Evolutionary conservation across 352 stramenopile species (phyloP).

Genomic region (Phytophthora hybrid): DNA sequence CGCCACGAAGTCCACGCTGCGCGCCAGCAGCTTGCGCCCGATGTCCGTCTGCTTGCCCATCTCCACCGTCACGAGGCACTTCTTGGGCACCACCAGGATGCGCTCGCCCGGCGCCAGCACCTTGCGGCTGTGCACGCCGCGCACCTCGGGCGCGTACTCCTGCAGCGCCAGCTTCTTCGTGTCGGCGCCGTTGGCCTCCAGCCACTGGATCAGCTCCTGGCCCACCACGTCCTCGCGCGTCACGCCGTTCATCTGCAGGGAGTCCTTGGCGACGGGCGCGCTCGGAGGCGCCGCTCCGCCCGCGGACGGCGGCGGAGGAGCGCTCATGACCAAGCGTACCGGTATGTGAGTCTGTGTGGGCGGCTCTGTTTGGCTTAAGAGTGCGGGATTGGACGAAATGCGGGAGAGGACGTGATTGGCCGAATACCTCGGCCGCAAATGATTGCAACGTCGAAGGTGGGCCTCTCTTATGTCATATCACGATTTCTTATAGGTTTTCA

Average conservation of each 20-base stretch:
- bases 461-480: no score
- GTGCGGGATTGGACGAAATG: no score
- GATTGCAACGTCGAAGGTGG: no score
- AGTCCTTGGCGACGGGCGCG: neutral
- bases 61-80: constrained; percentile 99
- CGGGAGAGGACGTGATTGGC: no score
- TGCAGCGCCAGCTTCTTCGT: constrained; percentile 82
- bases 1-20: constrained; percentile 96
- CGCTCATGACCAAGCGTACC: constrained; percentile 42
- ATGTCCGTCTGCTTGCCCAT: constrained; percentile 98
- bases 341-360: no score
- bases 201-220: constrained; percentile 79
- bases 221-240: constrained; percentile 51
- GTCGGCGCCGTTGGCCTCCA: constrained; percentile 75
- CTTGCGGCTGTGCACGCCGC: constrained; percentile 92
- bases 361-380: no score
- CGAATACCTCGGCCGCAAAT: no score
- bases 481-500: no score
- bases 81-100: constrained; percentile 93
- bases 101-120: constrained; percentile 88
- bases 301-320: constrained; percentile 32
- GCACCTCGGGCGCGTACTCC: constrained; percentile 93
- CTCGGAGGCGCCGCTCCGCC: constrained; percentile 1
- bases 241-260: constrained; percentile 18
- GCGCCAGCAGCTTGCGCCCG: constrained; percentile 92